These are phyloP conservation scores for Porcisia hertigi DNA, from an alignment of 208 protist species.

Conservation along the genomic window DNA sequence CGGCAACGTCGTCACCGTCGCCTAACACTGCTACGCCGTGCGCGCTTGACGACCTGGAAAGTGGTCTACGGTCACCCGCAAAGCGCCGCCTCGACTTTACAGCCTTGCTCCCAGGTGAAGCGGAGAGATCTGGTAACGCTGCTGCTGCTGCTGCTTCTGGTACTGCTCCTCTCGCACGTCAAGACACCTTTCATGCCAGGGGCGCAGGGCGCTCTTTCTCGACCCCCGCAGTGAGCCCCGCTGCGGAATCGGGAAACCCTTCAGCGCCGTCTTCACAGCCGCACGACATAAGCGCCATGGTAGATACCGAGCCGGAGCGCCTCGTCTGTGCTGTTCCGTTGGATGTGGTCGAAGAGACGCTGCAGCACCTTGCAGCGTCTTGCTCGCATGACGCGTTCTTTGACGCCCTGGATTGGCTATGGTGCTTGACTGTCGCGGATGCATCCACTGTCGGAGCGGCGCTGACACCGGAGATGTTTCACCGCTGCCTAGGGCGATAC, in stretches of 20 bases:
- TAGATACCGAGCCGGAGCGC: constrained; percentile 39
- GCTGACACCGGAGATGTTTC: constrained; percentile 37
- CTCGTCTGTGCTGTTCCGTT: constrained; percentile 39
- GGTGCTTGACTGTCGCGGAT: constrained; percentile 69
- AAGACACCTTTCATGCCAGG: neutral
- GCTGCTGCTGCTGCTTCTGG: constrained; percentile 2
- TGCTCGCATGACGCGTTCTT: constrained; percentile 73
- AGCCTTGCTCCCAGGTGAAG: neutral
- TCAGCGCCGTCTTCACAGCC: neutral
- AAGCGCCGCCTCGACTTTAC: neutral
- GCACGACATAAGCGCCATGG: constrained; percentile 41
- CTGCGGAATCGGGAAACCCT: neutral
- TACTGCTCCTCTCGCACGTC: neutral
- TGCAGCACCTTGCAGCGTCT: constrained; percentile 41
- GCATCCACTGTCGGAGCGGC: constrained; percentile 29
- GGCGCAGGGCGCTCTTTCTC: neutral
- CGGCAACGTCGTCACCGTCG: neutral
- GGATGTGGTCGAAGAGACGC: constrained; percentile 22
- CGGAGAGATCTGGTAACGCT: neutral
- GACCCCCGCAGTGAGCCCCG: neutral
- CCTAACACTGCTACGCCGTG: neutral
- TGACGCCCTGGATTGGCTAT: constrained; percentile 57
- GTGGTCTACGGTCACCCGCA: constrained; percentile 7
- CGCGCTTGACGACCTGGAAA: constrained; percentile 28
- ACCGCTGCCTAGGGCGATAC: constrained; percentile 53